phyloP scores from a whole-genome alignment of 2,329 filamentous ascomycete genomes.

The Colletotrichum paranaense region DNA sequence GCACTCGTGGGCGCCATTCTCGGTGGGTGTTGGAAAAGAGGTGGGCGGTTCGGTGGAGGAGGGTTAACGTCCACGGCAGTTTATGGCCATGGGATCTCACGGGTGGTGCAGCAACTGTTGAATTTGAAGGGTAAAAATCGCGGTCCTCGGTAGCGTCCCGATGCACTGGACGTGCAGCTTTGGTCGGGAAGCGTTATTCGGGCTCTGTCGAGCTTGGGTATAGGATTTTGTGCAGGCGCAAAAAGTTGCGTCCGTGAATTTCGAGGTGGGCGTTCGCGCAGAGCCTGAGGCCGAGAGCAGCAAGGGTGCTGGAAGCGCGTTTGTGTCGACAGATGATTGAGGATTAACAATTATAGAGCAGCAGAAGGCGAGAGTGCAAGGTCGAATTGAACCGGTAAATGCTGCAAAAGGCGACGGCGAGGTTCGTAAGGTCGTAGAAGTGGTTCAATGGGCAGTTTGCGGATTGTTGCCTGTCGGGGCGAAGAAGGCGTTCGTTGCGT shows the following conservation, averaged over 20 bases:
- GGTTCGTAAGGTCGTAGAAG: constrained; percentile 2
- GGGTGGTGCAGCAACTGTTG: background rate
- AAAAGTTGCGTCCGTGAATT: constrained; percentile 35
- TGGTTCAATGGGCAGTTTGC: constrained; percentile 12
- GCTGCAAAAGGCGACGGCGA: constrained; percentile 20
- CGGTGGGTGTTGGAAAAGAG: constrained; percentile 9
- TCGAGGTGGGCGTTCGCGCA: constrained; percentile 27
- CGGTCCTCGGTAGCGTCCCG: constrained; percentile 2
- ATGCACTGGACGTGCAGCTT: constrained; percentile 11
- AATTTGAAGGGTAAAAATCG: constrained; percentile 16
- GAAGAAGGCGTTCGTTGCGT: constrained; percentile 26
- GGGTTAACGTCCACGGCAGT: constrained; percentile 30
- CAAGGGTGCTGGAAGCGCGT: constrained; percentile 6
- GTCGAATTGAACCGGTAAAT: constrained; percentile 21
- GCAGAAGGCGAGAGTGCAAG: background rate
- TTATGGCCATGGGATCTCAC: constrained; percentile 32
- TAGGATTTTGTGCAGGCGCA: constrained; percentile 17
- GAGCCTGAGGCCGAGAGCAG: constrained; percentile 20
- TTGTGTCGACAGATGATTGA: constrained; percentile 1
- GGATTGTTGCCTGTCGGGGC: constrained; percentile 19
- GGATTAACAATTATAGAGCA: constrained; percentile 28
- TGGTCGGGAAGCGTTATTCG: constrained; percentile 6
- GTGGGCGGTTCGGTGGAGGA: constrained; percentile 16
- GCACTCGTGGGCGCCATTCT: constrained; percentile 65
- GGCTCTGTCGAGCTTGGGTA: constrained; percentile 31